These are phyloP conservation scores for Scytalidium sp. DNA, from an alignment of 2,329 filamentous ascomycete genomes.

Conservation along the genomic window DNA sequence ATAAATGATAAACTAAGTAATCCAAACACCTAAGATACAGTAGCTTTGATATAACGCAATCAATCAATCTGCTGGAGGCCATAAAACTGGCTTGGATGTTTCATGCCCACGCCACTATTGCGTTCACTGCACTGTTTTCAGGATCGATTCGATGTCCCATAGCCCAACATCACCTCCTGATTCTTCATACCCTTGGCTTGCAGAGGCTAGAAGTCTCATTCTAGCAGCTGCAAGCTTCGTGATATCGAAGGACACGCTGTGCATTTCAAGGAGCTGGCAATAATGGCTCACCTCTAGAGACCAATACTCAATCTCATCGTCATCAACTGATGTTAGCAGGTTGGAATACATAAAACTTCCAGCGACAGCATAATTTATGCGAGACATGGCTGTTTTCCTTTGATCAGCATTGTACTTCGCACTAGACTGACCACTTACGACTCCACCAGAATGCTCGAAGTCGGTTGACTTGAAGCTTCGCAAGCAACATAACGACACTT, in stretches of 20 bases:
- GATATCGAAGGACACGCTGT: constrained; percentile 15
- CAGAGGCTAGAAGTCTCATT: constrained; percentile 18
- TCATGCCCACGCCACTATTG: background rate
- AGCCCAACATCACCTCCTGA: background rate
- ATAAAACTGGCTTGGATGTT: no score
- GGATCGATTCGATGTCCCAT: background rate
- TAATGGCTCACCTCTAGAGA: constrained; percentile 20
- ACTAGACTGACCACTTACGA: constrained; percentile 14
- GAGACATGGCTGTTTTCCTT: constrained; percentile 14
- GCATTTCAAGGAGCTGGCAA: constrained; percentile 14
- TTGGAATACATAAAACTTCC: constrained; percentile 23
- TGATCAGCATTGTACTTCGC: background rate
- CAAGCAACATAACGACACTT: constrained; percentile 17
- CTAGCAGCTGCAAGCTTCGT: constrained; percentile 17
- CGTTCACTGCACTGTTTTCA: constrained; percentile 1
- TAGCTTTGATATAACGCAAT: no score
- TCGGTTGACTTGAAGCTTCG: constrained; percentile 17
- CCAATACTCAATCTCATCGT: constrained; percentile 21
- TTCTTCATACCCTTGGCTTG: background rate
- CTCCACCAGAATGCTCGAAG: constrained; percentile 24
- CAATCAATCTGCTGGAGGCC: no score
- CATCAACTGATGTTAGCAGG: constrained; percentile 19
- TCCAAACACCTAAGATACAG: no score
- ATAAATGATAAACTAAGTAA: no score
- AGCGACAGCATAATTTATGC: constrained; percentile 18